Conservation (phyloP, 257 asterid species). For the Cordia subcordata region DNA sequence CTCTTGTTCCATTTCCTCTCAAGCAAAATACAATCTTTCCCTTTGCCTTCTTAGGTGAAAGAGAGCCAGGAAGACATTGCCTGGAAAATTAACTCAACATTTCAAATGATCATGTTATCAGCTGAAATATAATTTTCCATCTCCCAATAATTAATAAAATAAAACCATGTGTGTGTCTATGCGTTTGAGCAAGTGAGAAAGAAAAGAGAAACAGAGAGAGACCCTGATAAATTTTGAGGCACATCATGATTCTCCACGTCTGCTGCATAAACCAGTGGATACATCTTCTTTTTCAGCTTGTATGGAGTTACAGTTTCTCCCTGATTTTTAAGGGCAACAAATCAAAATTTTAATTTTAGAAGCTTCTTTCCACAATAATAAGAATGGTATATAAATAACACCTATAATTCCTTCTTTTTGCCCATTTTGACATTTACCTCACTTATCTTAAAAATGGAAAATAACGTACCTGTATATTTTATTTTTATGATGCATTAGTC, state of each 20-base stretch:
- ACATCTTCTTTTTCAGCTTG: slow-evolving; percentile 41
- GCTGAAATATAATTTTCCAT: neutral
- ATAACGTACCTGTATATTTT: no score
- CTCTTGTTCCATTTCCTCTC: slow-evolving; percentile 73
- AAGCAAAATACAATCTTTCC: slow-evolving; percentile 80
- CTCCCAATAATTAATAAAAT: neutral
- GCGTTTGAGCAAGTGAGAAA: neutral
- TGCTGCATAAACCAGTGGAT: slow-evolving; percentile 67
- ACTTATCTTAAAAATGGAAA: no score
- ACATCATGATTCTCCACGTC: slow-evolving; percentile 45
- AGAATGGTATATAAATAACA: no score
- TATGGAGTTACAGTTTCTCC: slow-evolving; percentile 74
- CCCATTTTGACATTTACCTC: no score
- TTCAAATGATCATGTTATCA: neutral
- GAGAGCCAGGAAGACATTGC: slow-evolving; percentile 77
- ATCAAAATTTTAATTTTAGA: neutral
- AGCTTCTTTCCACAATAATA: no score
- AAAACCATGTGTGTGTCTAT: no score
- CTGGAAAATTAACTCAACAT: slow-evolving; percentile 31
- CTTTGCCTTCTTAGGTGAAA: slow-evolving; percentile 52
- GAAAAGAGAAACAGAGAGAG: neutral
- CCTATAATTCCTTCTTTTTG: no score
- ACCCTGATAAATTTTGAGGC: slow-evolving; percentile 47
- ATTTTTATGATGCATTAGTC: no score
- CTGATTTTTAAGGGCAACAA: slow-evolving; percentile 26